Evolutionary conservation across 2,329 filamentous ascomycete genomes (phyloP).

Genomic region (Xylariaceae sp.): DNA sequence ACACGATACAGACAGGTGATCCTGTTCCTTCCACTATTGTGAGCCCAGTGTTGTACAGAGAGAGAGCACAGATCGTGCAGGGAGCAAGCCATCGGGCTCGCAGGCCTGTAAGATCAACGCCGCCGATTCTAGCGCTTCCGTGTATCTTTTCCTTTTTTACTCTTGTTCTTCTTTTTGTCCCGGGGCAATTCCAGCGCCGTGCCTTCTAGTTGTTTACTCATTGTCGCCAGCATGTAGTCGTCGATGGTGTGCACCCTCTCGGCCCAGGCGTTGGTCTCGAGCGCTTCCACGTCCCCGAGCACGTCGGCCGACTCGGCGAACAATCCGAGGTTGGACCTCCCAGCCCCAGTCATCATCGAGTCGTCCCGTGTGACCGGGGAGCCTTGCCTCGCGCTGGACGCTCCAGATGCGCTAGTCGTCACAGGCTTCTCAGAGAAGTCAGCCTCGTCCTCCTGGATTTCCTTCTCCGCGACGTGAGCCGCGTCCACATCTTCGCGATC

Average conservation of each 20-base stretch:
- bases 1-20: no score
- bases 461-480: conserved; percentile 79
- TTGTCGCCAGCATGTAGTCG: conserved; percentile 65
- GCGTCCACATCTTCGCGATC: conserved; percentile 87
- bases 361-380: conserved; percentile 36
- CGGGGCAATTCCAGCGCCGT: conserved; percentile 55
- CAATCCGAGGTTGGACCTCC: conserved; percentile 29
- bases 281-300: conserved; percentile 26
- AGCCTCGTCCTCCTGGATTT: conserved; percentile 77
- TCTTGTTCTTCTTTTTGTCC: conserved; percentile 57
- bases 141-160: conserved; percentile 49
- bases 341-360: conserved; percentile 24
- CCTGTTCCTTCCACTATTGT: no score
- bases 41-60: no score
- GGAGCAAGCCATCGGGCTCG: no score
- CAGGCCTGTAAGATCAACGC: no score
- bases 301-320: conserved; percentile 30
- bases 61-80: no score
- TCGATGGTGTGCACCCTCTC: conserved; percentile 56
- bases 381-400: conserved; percentile 43
- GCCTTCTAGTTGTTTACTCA: conserved; percentile 54
- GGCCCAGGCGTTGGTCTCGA: conserved; percentile 54
- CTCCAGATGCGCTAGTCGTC: conserved; percentile 35
- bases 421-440: conserved; percentile 67
- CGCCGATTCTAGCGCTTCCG: conserved; percentile 35